Conservation (phyloP, 1,284 basidiomycete species). For the Schizophyllum commune region DNA sequence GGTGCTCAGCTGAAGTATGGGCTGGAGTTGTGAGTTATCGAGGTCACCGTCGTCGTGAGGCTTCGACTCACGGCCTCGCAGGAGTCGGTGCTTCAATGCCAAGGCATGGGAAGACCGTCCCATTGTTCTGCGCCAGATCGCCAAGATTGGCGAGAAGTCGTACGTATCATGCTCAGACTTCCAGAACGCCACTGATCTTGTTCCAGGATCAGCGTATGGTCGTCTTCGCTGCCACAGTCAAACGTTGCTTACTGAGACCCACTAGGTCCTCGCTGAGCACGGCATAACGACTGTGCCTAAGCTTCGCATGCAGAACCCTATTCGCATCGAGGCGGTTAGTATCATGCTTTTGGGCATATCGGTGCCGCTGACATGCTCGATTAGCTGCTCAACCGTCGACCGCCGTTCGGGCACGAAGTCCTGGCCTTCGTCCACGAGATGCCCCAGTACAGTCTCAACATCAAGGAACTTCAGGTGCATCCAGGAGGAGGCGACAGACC, state of each 20-base stretch:
- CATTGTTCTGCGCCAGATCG: constrained; percentile 70
- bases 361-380: not conserved
- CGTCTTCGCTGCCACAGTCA: not conserved
- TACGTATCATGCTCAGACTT: constrained; percentile 26
- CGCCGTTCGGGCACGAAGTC: constrained; percentile 66
- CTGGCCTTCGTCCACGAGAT: constrained; percentile 52
- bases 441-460: constrained; percentile 49
- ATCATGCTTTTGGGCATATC: not conserved
- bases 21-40: constrained; percentile 52
- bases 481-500: constrained; percentile 39
- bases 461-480: constrained; percentile 37
- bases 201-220: constrained; percentile 47
- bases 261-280: constrained; percentile 64
- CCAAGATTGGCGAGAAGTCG: constrained; percentile 83
- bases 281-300: constrained; percentile 55
- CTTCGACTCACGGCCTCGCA: constrained; percentile 23
- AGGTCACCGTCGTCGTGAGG: not conserved
- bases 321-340: constrained; percentile 55
- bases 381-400: constrained; percentile 66
- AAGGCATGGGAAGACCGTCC: constrained; percentile 84
- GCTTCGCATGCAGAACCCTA: constrained; percentile 48
- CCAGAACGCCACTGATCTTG: not conserved
- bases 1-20: constrained; percentile 63
- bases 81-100: constrained; percentile 63
- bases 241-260: constrained; percentile 5